These are phyloP conservation scores for Lactarius evosmus DNA, from an alignment of 768 basidiomycete species.

Conservation along the genomic window DNA sequence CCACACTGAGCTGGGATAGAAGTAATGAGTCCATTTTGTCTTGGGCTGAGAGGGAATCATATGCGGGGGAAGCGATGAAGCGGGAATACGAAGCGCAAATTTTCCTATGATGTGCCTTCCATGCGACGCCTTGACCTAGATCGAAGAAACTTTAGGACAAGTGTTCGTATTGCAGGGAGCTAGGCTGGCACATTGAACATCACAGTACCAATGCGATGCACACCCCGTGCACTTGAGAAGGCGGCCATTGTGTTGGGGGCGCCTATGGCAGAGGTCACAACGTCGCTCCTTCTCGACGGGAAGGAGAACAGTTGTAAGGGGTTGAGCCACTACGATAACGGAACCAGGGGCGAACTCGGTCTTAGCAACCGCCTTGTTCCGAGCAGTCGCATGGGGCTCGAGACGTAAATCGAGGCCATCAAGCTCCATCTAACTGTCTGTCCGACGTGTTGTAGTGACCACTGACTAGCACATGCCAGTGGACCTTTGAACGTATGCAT, in stretches of 20 bases:
- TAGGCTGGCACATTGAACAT: constrained; percentile 50
- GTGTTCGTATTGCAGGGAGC: not conserved
- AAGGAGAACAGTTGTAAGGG: constrained; percentile 50
- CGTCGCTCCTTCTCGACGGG: constrained; percentile 56
- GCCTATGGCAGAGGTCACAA: constrained; percentile 62
- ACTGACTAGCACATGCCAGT: not conserved
- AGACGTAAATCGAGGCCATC: constrained; percentile 35
- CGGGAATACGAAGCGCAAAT: constrained; percentile 59
- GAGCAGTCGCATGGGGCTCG: constrained; percentile 45
- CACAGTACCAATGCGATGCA: constrained; percentile 72
- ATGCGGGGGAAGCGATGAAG: constrained; percentile 46
- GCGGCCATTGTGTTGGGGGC: constrained; percentile 31
- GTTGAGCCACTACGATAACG: constrained; percentile 43
- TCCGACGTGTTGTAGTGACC: not conserved
- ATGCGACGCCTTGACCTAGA: constrained; percentile 66
- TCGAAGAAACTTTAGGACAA: constrained; percentile 18
- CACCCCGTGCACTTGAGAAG: constrained; percentile 65
- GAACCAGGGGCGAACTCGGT: constrained; percentile 44
- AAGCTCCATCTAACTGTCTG: not conserved
- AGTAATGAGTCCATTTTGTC: constrained; percentile 61
- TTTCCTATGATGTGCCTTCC: constrained; percentile 61
- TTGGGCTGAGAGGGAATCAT: constrained; percentile 48
- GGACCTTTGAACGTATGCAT: not conserved
- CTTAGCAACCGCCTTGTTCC: constrained; percentile 50
- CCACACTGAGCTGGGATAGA: constrained; percentile 59